Evolutionary conservation across 2,329 filamentous ascomycete genomes (phyloP).

Genomic region (Biscogniauxia marginata): DNA sequence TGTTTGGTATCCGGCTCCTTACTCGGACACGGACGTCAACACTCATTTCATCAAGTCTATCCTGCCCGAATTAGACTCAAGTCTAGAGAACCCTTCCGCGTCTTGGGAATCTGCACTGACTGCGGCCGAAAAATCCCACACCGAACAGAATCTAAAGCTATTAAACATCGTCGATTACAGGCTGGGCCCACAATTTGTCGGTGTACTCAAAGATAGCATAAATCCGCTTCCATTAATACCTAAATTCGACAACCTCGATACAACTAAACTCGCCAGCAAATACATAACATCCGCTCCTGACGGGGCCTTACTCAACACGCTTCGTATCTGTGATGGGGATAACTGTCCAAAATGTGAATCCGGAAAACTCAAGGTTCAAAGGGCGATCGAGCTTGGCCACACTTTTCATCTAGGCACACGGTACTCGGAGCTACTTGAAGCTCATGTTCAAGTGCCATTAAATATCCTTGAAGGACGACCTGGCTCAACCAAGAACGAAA

Average conservation of each 20-base stretch:
- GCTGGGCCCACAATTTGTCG: constrained; percentile 23
- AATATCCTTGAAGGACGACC: constrained; percentile 16
- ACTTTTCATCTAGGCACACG: constrained; percentile 92
- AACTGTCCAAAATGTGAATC: constrained; percentile 67
- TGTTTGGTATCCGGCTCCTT: constrained; percentile 58
- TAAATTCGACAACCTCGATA: constrained; percentile 5
- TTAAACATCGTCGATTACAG: constrained; percentile 35
- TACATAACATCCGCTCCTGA: constrained; percentile 17
- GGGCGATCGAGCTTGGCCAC: constrained; percentile 86
- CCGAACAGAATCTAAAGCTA: constrained; percentile 17
- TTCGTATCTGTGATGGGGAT: constrained; percentile 67
- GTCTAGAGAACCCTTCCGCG: constrained; percentile 58
- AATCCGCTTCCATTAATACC: constrained; percentile 16
- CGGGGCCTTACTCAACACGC: constrained; percentile 55
- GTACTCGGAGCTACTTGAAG: constrained; percentile 75
- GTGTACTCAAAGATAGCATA: constrained; percentile 9
- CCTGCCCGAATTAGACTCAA: constrained; percentile 67
- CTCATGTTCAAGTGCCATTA: constrained; percentile 52
- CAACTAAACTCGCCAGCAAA: constrained; percentile 12
- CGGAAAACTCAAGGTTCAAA: constrained; percentile 63
- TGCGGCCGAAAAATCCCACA: constrained; percentile 14
- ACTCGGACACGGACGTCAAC: constrained; percentile 41
- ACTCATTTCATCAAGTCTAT: constrained; percentile 63
- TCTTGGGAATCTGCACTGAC: constrained; percentile 48
- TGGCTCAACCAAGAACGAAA: constrained; percentile 15